These are phyloP conservation scores for Coniochaeta ligniaria DNA, from an alignment of 2,329 filamentous ascomycete genomes.

Conservation along the genomic window DNA sequence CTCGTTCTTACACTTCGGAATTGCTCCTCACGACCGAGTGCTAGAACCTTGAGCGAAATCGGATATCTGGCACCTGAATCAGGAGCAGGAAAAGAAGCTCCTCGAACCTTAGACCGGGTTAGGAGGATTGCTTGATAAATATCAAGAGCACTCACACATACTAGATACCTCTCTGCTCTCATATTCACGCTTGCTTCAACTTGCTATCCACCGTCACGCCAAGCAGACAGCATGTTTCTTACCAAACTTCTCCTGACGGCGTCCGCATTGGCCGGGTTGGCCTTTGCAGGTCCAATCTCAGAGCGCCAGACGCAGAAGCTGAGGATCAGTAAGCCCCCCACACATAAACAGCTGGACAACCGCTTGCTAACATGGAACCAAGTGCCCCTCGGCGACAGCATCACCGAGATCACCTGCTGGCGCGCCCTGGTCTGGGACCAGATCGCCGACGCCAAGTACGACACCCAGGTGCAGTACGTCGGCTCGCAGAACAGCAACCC, in stretches of 20 bases:
- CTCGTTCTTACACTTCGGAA: not conserved
- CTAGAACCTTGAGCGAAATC: not conserved
- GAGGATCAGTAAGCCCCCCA: conserved; percentile 9
- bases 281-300: conserved; percentile 5
- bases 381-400: conserved; percentile 36
- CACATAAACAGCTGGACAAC: too few species aligned
- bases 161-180: not conserved
- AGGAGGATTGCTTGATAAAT: not conserved
- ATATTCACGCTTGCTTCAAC: not conserved
- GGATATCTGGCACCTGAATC: not conserved
- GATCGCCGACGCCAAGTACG: conserved; percentile 24
- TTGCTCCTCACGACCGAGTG: not conserved
- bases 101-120: not conserved
- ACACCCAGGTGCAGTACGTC: conserved; percentile 31
- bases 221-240: conserved; percentile 7
- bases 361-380: not conserved
- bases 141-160: not conserved
- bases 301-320: conserved; percentile 13
- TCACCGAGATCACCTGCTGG: conserved; percentile 37
- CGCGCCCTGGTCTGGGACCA: conserved; percentile 31
- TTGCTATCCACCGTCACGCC: not conserved
- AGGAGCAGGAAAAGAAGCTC: not conserved
- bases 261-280: conserved; percentile 7
- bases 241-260: conserved; percentile 6
- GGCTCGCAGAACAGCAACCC: conserved; percentile 30